These are phyloP conservation scores for Trichoderma gamsii DNA, from an alignment of 495 filamentous ascomycete species.

Conservation along the genomic window DNA sequence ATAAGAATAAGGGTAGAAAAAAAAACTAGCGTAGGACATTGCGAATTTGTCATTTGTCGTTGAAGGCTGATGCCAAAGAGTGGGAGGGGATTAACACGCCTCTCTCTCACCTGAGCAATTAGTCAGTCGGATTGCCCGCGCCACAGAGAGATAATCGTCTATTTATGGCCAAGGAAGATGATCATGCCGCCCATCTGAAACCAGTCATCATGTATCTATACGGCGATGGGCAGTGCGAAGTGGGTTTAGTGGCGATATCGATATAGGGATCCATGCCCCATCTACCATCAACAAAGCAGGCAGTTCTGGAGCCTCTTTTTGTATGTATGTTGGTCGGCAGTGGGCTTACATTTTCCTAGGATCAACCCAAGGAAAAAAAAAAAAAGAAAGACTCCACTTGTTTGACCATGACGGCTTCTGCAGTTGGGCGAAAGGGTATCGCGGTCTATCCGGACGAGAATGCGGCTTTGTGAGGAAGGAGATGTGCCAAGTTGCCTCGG, in stretches of 20 bases:
- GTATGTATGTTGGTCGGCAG: background rate
- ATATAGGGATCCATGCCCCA: background rate
- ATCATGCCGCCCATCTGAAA: conserved; percentile 9
- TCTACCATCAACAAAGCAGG: background rate
- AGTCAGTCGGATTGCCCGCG: background rate
- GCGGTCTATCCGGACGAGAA: background rate
- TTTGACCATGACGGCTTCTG: background rate
- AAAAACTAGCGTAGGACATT: background rate
- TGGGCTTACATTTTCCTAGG: background rate
- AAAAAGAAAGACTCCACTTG: background rate
- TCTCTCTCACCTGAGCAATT: conserved; percentile 1
- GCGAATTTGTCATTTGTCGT: background rate
- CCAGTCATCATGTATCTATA: background rate
- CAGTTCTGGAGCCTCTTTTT: no score
- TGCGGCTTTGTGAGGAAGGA: background rate
- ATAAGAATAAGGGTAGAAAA: background rate
- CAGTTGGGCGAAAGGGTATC: background rate
- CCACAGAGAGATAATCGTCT: background rate
- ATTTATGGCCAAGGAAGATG: background rate
- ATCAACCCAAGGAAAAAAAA: background rate
- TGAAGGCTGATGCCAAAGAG: background rate
- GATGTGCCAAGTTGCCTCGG: no score
- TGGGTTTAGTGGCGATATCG: conserved; percentile 1
- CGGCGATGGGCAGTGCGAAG: background rate
- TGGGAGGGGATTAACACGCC: background rate